Conservation (phyloP, 1,284 basidiomycete genomes). For the Erythrobasidium hasegawianum region DNA sequence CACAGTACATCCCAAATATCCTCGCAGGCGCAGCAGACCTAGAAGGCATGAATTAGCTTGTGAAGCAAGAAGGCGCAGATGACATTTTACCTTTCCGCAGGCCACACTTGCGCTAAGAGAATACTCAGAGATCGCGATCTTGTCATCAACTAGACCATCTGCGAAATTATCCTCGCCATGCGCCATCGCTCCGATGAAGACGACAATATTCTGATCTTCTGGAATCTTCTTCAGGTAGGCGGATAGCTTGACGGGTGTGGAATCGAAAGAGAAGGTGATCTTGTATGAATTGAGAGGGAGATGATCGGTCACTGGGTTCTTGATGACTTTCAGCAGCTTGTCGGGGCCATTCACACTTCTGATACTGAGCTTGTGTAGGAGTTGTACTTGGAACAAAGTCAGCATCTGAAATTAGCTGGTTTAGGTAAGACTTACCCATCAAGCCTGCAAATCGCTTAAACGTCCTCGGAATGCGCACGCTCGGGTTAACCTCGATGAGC, state of each 20-base stretch:
- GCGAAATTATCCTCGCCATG: slow-evolving; percentile 93
- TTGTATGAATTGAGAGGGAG: slow-evolving; percentile 94
- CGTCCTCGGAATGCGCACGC: slow-evolving; percentile 93
- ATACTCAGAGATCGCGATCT: slow-evolving; percentile 95
- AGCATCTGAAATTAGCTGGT: neutral
- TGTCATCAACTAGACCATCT: slow-evolving; percentile 92
- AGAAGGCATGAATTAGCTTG: too few species aligned
- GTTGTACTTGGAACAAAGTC: slow-evolving; percentile 67
- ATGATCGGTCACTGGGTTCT: slow-evolving; percentile 94
- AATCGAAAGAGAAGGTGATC: slow-evolving; percentile 89
- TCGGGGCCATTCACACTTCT: slow-evolving; percentile 93
- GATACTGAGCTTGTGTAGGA: slow-evolving; percentile 92
- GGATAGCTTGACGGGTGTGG: slow-evolving; percentile 75
- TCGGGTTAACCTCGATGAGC: slow-evolving; percentile 97
- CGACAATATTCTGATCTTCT: slow-evolving; percentile 80
- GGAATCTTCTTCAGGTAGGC: slow-evolving; percentile 78
- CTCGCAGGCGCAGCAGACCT: slow-evolving; percentile 32
- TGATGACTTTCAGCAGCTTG: slow-evolving; percentile 94
- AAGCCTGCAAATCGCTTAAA: slow-evolving; percentile 98
- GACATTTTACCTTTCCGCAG: slow-evolving; percentile 79
- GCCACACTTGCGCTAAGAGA: slow-evolving; percentile 81
- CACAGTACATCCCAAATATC: slow-evolving; percentile 31
- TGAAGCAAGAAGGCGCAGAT: too few species aligned
- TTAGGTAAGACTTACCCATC: slow-evolving; percentile 70
- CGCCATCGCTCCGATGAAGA: slow-evolving; percentile 98